phyloP scores from a whole-genome alignment of 108 stramenopile species.

The Discostella stelligeroides region DNA sequence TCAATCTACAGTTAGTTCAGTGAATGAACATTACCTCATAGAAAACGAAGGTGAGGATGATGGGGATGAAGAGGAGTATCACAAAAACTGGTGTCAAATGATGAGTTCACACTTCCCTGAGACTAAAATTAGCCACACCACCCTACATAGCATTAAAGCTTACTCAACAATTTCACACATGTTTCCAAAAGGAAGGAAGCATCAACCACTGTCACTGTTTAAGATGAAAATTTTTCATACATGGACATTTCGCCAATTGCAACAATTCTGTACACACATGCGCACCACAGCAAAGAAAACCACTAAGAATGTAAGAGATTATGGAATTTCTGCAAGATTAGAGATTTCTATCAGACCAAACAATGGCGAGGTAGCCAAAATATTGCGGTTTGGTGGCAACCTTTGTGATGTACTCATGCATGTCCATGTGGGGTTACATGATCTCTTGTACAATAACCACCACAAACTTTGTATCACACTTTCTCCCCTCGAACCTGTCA shows the following conservation, averaged over 20 bases:
- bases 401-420: not conserved
- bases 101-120: too few species aligned
- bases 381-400: not conserved
- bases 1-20: too few species aligned
- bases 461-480: not conserved
- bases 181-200: not conserved
- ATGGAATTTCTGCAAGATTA: constrained; percentile 2
- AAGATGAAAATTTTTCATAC: not conserved
- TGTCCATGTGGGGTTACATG: not conserved
- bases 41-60: too few species aligned
- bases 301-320: not conserved
- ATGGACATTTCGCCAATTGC: not conserved
- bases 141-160: not conserved
- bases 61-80: too few species aligned
- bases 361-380: not conserved
- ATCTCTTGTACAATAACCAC: not conserved
- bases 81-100: too few species aligned
- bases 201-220: not conserved
- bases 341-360: constrained; percentile 1
- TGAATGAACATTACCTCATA: too few species aligned
- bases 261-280: not conserved
- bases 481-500: not conserved
- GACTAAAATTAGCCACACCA: not conserved
- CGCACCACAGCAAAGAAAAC: not conserved
- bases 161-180: constrained; percentile 4